A percentile compares a stretch with the other conserved stretches of the same genome.
Evolutionary conservation across 257 asterid species (phyloP).

Genomic region (Apocynum venetum): DNA sequence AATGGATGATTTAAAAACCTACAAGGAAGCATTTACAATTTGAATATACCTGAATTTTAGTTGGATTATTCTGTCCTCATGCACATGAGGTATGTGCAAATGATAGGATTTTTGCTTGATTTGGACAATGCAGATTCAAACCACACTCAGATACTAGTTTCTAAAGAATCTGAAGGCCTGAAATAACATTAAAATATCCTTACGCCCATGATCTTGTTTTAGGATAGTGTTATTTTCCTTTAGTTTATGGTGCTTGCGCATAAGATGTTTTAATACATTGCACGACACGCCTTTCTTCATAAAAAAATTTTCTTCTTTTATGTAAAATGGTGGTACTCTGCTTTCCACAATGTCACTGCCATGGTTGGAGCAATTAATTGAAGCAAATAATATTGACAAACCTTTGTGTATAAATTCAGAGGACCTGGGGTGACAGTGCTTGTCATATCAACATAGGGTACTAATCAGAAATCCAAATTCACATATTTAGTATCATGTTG

Average conservation of each 20-base stretch:
- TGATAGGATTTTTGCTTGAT: neutral
- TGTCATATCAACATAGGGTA: constrained; percentile 37
- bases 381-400: neutral
- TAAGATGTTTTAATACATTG: neutral
- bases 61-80: neutral
- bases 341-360: constrained; percentile 53
- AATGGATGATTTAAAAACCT: neutral
- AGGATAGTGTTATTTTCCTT: neutral
- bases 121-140: neutral
- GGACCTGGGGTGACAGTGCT: constrained; percentile 87
- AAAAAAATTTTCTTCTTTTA: too few species aligned
- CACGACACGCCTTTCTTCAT: neutral
- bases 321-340: constrained; percentile 39
- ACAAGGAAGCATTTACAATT: neutral
- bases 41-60: neutral
- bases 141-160: neutral
- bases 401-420: constrained; percentile 10
- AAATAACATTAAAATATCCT: too few species aligned
- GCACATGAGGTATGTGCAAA: neutral
- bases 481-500: too few species aligned
- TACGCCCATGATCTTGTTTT: neutral
- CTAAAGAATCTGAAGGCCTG: neutral
- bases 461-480: too few species aligned
- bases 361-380: constrained; percentile 37
- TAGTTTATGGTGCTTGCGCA: neutral